Base-by-base conservation (phyloP, 306 rosid genomes). In the Malus asiatica region DNA sequence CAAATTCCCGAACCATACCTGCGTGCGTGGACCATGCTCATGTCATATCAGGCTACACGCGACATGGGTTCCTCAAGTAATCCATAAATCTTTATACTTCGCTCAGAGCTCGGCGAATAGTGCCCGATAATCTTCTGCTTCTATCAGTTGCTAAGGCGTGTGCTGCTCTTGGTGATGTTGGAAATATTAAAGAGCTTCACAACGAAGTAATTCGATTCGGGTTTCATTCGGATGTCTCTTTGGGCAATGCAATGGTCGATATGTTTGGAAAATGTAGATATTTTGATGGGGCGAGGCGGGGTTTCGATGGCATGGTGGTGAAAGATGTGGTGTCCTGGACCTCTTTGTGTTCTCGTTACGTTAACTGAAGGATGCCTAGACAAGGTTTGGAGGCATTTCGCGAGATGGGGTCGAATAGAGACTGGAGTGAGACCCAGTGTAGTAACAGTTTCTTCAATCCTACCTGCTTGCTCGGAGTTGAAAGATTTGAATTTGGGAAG, bases 1-100 rank as follows among this genome's bases (percentile, higher is more conserved):
- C 74, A 79, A 81, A 85, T 85, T 85, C 61, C 72, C 48, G 42
- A 81, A 68, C 89, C 83, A 83, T 77, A 88, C 72, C 78, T 84
- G 15, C 81, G 59, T 46, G 80, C 84, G 72, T 85, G 89, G 83
- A 80, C 83, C 42, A 19, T 84, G 22, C 53, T 88, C 16, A 85
- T 88, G 4, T 30, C 33, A 30, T 3, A 20, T 88, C 91, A 33
- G 82, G 86, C 76, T 68, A 81, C 81, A 77, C 88, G 15, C 55
- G 70, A 67, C 61, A 59, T 42, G 88, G 91, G 25, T 76, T 67
- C 46, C 73, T 81, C 51, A 77, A 72, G n/a, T 86, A 83, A 42
- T 79, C 89, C 33, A 51, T 88, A 64, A 71, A 76, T 27, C 70
- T 85, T 63, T 85, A 83, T 73, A 12, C 63, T 38, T 65, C 73